These are phyloP conservation scores for Euphorbia tirucalli DNA, from an alignment of 345 rosid genomes.

Conservation along the genomic window DNA sequence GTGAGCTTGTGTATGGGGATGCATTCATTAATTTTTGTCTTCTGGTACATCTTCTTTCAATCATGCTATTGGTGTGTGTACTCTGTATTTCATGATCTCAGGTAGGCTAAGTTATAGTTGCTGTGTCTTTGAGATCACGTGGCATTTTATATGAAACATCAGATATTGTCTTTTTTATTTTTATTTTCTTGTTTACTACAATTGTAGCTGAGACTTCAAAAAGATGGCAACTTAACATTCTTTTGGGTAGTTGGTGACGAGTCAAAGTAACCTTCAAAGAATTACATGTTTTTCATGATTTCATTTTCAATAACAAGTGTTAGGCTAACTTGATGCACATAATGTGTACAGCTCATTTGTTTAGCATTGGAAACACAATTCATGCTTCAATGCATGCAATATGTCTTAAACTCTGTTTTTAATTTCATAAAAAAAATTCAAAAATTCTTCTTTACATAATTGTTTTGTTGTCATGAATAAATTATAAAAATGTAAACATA, in stretches of 20 bases:
- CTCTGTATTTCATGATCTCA: background rate
- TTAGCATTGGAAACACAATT: background rate
- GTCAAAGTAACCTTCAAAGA: background rate
- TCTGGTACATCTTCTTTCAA: too few species aligned
- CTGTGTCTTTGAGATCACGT: background rate
- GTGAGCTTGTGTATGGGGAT: background rate
- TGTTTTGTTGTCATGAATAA: background rate
- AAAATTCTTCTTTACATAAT: background rate
- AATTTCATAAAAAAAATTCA: background rate
- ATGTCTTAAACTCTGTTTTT: background rate
- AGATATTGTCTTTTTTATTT: background rate
- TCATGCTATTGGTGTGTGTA: background rate
- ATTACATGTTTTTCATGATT: background rate
- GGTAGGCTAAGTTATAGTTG: background rate
- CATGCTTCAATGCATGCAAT: background rate
- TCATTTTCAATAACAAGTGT: background rate
- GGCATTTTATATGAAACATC: background rate
- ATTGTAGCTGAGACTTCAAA: background rate
- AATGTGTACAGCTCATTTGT: background rate
- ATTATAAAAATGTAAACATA: too few species aligned
- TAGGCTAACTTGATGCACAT: background rate
- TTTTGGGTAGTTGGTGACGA: background rate
- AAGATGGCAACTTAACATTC: background rate
- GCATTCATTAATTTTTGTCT: background rate
- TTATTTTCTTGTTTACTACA: background rate